A percentile compares a stretch with the other conserved stretches of the same genome.
phyloP scores from a whole-genome alignment of 2,329 filamentous ascomycete genomes.

The Trichoderma asperellum region DNA sequence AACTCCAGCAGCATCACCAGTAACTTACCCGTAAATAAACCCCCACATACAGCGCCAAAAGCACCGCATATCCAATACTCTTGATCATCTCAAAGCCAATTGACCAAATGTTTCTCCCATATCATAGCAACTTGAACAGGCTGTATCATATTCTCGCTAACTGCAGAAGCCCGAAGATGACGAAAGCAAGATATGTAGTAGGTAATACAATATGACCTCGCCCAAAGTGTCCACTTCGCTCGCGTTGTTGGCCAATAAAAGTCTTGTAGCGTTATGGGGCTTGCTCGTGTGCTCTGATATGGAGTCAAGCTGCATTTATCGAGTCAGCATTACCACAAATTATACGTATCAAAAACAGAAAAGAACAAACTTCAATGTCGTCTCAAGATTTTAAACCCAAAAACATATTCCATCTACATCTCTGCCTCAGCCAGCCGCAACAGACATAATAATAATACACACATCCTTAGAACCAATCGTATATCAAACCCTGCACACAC shows the following conservation, averaged over 20 bases:
- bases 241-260: not conserved
- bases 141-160: not conserved
- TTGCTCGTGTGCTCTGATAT: not conserved
- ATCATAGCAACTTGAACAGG: not conserved
- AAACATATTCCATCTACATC: not conserved
- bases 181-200: too few species aligned
- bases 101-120: not conserved
- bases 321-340: not conserved
- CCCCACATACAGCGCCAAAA: slow-evolving; percentile 24
- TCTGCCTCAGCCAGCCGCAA: not conserved
- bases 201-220: too few species aligned
- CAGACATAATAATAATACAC: slow-evolving; percentile 17
- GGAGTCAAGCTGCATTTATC: not conserved
- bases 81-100: slow-evolving; percentile 7
- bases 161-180: not conserved
- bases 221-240: not conserved
- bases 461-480: slow-evolving; percentile 2
- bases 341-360: not conserved
- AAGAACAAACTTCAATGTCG: not conserved
- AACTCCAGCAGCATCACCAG: not conserved
- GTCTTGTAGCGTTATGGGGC: not conserved
- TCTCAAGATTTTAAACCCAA: not conserved
- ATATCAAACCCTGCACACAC: not conserved
- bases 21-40: slow-evolving; percentile 10
- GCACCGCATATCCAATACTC: slow-evolving; percentile 17